Evolutionary conservation across 164 flowering plant species (phyloP).

Genomic region (Magnolia kwangsiensis): DNA sequence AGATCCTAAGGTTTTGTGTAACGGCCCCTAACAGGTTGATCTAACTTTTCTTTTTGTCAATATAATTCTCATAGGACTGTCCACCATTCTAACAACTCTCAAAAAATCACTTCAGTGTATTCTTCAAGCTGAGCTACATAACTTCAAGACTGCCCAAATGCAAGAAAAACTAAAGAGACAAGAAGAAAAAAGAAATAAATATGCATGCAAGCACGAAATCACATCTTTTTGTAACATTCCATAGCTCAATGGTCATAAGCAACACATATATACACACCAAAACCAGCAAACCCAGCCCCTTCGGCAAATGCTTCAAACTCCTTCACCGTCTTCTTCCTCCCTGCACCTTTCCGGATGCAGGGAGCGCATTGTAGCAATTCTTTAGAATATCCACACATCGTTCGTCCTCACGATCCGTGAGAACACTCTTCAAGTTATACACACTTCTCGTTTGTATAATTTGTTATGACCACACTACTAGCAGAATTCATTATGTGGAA

Average conservation of each 20-base stretch:
- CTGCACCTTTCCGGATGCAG: constrained; percentile 66
- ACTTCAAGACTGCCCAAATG: too few relatives aligned
- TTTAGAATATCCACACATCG: constrained; percentile 64
- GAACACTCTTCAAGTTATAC: constrained; percentile 37
- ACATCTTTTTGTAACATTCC: constrained; percentile 48
- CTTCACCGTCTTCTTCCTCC: constrained; percentile 69
- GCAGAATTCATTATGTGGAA: too few relatives aligned
- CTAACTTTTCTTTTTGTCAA: too few relatives aligned
- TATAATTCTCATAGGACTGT: too few relatives aligned
- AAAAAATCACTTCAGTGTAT: too few relatives aligned
- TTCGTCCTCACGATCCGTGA: constrained; percentile 54
- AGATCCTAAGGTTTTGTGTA: too few relatives aligned
- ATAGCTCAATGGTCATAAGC: constrained; percentile 57
- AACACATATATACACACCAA: constrained; percentile 36
- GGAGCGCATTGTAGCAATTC: constrained; percentile 68
- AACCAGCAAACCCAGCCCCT: constrained; percentile 55
- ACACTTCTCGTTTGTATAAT: constrained; percentile 10
- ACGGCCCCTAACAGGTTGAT: too few relatives aligned
- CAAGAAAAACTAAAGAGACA: too few relatives aligned
- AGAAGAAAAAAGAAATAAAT: too few relatives aligned
- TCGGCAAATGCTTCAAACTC: constrained; percentile 63
- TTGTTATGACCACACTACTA: too few relatives aligned
- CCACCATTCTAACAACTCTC: too few relatives aligned
- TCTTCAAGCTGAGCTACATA: too few relatives aligned
- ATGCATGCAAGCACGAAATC: neutral